A percentile compares a stretch with the other conserved stretches of the same genome.
phyloP scores from a whole-genome alignment of 148 eudicot genomes.

The Heliosperma pusillum region DNA sequence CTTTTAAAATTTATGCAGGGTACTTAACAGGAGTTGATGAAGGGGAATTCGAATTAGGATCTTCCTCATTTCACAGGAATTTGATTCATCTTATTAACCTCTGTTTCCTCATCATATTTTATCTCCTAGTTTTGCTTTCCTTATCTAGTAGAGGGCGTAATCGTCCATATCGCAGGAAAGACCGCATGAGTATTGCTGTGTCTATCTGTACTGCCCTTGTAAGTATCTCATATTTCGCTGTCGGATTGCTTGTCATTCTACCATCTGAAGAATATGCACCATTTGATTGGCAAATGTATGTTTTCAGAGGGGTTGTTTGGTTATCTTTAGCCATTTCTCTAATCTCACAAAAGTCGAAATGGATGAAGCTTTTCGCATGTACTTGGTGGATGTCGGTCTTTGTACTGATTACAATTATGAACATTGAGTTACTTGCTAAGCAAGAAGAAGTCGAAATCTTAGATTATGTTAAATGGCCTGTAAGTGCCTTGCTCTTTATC shows the following conservation, averaged over 20 bases:
- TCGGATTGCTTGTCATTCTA: slow-evolving; percentile 13
- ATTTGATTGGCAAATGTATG: slow-evolving; percentile 18
- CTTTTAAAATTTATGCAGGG: slow-evolving; percentile 18
- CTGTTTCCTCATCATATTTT: slow-evolving; percentile 17
- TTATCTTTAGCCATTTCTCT: slow-evolving; percentile 17
- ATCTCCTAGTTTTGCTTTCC: slow-evolving; percentile 12
- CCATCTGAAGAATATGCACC: slow-evolving; percentile 12
- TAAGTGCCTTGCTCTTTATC: slow-evolving; percentile 14
- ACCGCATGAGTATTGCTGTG: slow-evolving; percentile 9
- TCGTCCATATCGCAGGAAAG: slow-evolving; percentile 1
- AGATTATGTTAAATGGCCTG: slow-evolving; percentile 25
- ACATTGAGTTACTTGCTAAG: slow-evolving; percentile 15
- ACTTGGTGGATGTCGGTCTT: slow-evolving; percentile 24
- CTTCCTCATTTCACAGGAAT: slow-evolving; percentile 22
- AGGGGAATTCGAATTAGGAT: slow-evolving; percentile 10
- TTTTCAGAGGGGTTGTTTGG: slow-evolving; percentile 22
- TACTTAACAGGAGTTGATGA: background rate
- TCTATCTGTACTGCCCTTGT: slow-evolving; percentile 18
- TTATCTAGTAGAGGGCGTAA: background rate
- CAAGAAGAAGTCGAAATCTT: slow-evolving; percentile 14
- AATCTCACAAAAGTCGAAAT: slow-evolving; percentile 17
- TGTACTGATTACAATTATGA: slow-evolving; percentile 11
- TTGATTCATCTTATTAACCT: slow-evolving; percentile 13
- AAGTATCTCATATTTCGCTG: slow-evolving; percentile 17
- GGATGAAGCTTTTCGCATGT: slow-evolving; percentile 9